phyloP scores from a whole-genome alignment of 768 basidiomycete species.

The Rhizopogon vinicolor region DNA sequence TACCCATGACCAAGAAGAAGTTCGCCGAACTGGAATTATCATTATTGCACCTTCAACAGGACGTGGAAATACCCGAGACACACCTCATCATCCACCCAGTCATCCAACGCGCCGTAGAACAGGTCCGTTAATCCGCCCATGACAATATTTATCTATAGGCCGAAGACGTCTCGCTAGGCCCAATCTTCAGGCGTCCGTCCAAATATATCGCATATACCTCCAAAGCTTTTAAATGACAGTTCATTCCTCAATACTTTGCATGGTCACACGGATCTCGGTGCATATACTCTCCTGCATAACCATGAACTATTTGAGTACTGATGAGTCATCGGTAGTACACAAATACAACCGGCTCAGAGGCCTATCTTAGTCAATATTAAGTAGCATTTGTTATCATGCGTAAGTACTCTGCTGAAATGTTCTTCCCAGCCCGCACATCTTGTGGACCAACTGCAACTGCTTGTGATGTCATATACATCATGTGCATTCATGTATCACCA shows the following conservation, averaged over 20 bases:
- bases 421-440: no score
- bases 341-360: no score
- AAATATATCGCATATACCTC: slow-evolving; percentile 71
- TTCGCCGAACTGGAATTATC: slow-evolving; percentile 97
- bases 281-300: slow-evolving; percentile 17
- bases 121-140: slow-evolving; percentile 25
- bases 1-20: slow-evolving; percentile 99
- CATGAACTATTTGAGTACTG: no score
- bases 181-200: slow-evolving; percentile 55
- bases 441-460: no score
- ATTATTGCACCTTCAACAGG: slow-evolving; percentile 92
- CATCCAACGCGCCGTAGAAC: slow-evolving; percentile 85
- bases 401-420: no score
- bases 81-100: slow-evolving; percentile 88
- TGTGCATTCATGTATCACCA: no score
- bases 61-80: slow-evolving; percentile 98
- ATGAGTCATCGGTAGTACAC: no score
- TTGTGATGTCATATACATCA: no score
- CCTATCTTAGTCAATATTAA: no score
- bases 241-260: slow-evolving; percentile 92
- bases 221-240: slow-evolving; percentile 76
- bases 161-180: slow-evolving; percentile 32
- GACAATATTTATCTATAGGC: slow-evolving; percentile 1
- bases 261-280: slow-evolving; percentile 80
- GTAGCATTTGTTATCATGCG: no score